Conservation (phyloP, 805 yeast genomes). For the Cyberlindnera misumaiensis region DNA sequence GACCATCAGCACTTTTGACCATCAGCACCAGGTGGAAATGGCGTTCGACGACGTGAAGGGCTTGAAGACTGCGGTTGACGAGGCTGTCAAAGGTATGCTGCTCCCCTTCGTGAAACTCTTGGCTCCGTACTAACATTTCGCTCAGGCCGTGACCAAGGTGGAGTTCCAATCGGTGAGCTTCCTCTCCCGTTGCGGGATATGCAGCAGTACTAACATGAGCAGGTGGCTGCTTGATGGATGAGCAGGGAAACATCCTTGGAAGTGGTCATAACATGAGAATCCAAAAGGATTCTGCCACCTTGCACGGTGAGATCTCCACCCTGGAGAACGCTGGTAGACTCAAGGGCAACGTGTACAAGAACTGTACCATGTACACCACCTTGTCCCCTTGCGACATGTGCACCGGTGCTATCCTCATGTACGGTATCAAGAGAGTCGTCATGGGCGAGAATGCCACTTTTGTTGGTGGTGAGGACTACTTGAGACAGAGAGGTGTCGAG, state of each 20-base stretch:
- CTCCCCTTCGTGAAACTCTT: not conserved
- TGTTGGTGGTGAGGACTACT: conserved; percentile 74
- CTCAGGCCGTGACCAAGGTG: conserved; percentile 71
- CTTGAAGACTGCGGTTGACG: conserved; percentile 61
- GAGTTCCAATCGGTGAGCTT: conserved; percentile 65
- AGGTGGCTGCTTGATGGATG: conserved; percentile 66
- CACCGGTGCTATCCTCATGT: conserved; percentile 85
- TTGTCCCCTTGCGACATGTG: conserved; percentile 95
- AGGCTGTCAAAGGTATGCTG: conserved; percentile 51
- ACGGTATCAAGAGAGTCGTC: conserved; percentile 82
- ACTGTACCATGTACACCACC: conserved; percentile 84
- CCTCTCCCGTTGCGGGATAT: not conserved
- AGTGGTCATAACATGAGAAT: conserved; percentile 87
- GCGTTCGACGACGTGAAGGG: conserved; percentile 60
- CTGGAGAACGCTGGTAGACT: conserved; percentile 89
- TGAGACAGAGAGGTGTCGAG: conserved; percentile 62
- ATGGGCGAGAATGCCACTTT: conserved; percentile 84
- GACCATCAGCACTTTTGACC: too few species aligned
- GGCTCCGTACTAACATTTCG: not conserved
- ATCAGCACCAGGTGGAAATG: conserved; percentile 24
- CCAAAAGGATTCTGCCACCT: conserved; percentile 74
- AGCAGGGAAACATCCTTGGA: conserved; percentile 77
- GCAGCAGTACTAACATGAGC: not conserved
- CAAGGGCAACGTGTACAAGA: conserved; percentile 68
- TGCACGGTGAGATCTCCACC: conserved; percentile 90